Evolutionary conservation across 768 basidiomycete genomes (phyloP).

Genomic region (Cystobasidium onofrii): DNA sequence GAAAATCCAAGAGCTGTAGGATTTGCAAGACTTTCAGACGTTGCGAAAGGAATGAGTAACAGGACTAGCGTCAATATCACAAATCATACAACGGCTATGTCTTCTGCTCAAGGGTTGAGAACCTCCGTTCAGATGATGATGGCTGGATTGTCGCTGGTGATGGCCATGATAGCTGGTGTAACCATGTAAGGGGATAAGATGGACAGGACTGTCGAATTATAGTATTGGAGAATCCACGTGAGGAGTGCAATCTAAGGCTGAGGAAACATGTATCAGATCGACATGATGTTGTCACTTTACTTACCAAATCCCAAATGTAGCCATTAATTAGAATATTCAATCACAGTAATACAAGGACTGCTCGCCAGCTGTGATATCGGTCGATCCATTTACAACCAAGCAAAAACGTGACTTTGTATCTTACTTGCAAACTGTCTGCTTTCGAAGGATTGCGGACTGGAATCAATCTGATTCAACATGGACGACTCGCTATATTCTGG

Average conservation of each 20-base stretch:
- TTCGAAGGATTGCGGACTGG: no score
- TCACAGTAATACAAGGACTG: background rate
- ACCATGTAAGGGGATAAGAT: background rate
- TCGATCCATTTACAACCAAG: background rate
- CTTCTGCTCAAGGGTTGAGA: background rate
- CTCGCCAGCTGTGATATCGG: background rate
- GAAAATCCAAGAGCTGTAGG: slow-evolving; percentile 27
- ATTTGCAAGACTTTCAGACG: slow-evolving; percentile 21
- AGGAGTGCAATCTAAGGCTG: no score
- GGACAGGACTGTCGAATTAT: no score
- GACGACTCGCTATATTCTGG: background rate
- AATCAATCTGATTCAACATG: background rate
- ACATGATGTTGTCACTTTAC: background rate
- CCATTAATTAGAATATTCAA: background rate
- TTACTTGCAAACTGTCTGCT: no score
- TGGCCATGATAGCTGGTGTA: background rate
- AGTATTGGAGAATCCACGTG: no score
- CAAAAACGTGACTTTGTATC: background rate
- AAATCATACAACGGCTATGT: background rate
- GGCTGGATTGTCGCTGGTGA: background rate
- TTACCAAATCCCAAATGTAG: background rate
- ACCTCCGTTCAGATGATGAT: background rate
- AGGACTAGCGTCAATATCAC: background rate
- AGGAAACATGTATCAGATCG: background rate
- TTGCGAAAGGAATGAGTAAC: background rate